These are phyloP conservation scores for Lagerstroemia speciosa DNA, from an alignment of 345 rosid genomes.

Conservation along the genomic window DNA sequence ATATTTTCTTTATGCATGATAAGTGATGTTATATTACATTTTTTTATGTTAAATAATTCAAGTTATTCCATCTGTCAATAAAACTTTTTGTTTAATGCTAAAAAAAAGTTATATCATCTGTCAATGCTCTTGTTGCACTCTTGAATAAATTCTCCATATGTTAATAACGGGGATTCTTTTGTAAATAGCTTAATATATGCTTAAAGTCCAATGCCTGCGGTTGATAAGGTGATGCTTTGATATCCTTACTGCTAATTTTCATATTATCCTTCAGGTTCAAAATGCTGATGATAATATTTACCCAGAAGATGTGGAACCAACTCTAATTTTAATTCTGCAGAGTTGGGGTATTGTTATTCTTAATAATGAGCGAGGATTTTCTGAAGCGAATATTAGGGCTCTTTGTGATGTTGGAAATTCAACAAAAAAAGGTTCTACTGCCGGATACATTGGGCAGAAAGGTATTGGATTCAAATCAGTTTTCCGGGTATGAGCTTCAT, in stretches of 20 bases:
- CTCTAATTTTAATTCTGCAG: slow-evolving; percentile 75
- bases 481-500: slow-evolving; percentile 59
- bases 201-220: not conserved
- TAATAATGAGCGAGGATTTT: slow-evolving; percentile 86
- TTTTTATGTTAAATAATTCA: not conserved
- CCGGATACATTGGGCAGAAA: slow-evolving; percentile 92
- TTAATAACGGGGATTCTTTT: not conserved
- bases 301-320: slow-evolving; percentile 61
- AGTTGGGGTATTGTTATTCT: slow-evolving; percentile 58
- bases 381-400: slow-evolving; percentile 76
- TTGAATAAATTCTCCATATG: not conserved
- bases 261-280: slow-evolving; percentile 72
- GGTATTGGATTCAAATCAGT: slow-evolving; percentile 99
- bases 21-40: not conserved
- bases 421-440: slow-evolving; percentile 70
- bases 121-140: too few species aligned
- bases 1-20: not conserved
- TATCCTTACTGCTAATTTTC: not conserved
- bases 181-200: not conserved
- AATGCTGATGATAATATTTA: slow-evolving; percentile 95
- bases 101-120: too few species aligned
- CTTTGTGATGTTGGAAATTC: slow-evolving; percentile 97
- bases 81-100: too few species aligned
- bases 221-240: not conserved
- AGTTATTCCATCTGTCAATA: too few species aligned